These are phyloP conservation scores for Camellia japonica DNA, from an alignment of 148 eudicot species.

Conservation along the genomic window DNA sequence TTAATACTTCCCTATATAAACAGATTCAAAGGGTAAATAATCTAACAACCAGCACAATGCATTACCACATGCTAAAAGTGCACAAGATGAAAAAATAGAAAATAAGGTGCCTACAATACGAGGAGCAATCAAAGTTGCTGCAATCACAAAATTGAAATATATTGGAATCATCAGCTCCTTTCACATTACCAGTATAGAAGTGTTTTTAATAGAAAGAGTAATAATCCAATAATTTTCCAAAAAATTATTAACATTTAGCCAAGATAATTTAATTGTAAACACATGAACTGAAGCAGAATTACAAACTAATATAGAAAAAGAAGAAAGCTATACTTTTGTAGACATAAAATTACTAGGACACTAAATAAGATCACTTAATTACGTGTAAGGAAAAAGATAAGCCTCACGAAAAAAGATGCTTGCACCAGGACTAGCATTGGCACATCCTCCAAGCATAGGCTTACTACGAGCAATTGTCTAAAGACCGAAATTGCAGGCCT, in stretches of 20 bases:
- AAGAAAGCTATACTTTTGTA: constrained; percentile 17
- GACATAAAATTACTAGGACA: constrained; percentile 23
- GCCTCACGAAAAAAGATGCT: constrained; percentile 29
- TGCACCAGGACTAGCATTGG: constrained; percentile 29
- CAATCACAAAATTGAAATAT: background rate
- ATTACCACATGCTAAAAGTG: no score
- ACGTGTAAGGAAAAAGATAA: constrained; percentile 33
- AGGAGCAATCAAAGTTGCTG: background rate
- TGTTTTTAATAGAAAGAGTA: background rate
- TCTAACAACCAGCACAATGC: background rate
- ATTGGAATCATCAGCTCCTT: background rate
- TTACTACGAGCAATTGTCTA: constrained; percentile 21
- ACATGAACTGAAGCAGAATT: constrained; percentile 21
- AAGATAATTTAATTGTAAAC: background rate
- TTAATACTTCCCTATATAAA: background rate
- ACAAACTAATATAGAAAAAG: constrained; percentile 16
- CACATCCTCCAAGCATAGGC: constrained; percentile 23
- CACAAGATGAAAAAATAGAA: no score
- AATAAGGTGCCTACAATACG: no score
- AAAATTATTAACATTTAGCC: background rate
- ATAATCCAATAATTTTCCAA: background rate
- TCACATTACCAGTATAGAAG: background rate
- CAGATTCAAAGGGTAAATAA: background rate
- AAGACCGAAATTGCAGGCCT: constrained; percentile 79
- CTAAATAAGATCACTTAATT: constrained; percentile 16